Conservation (phyloP, 1,284 basidiomycete species). For the Pisolithus thermaeus region DNA sequence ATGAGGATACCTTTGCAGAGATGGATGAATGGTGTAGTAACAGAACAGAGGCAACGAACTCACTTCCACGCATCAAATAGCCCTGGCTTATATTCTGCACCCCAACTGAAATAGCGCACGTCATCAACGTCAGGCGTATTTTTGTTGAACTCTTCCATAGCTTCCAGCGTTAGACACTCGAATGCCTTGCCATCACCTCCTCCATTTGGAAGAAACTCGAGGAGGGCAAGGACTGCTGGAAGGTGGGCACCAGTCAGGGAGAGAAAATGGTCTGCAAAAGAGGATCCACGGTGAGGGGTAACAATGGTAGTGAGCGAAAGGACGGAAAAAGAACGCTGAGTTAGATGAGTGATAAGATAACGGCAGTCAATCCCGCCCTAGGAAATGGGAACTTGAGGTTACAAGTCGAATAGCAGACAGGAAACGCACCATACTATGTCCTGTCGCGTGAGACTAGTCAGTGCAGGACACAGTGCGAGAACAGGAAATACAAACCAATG, state of each 20-base stretch:
- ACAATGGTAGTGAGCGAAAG: conserved; percentile 90
- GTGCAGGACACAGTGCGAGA: background rate
- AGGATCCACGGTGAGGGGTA: conserved; percentile 88
- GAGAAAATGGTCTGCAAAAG: conserved; percentile 91
- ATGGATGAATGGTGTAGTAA: background rate
- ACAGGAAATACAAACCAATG: conserved; percentile 48
- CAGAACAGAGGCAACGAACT: conserved; percentile 15
- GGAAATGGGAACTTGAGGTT: conserved; percentile 8
- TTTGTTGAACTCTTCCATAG: conserved; percentile 87
- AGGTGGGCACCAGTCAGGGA: conserved; percentile 67
- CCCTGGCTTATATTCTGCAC: conserved; percentile 83
- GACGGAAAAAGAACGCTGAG: conserved; percentile 59
- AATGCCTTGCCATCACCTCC: conserved; percentile 92
- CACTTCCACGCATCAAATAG: conserved; percentile 85
- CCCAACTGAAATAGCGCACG: conserved; percentile 91
- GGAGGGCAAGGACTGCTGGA: conserved; percentile 57
- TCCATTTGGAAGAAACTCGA: conserved; percentile 73
- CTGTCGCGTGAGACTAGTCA: conserved; percentile 25
- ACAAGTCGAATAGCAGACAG: background rate
- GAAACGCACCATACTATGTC: conserved; percentile 80
- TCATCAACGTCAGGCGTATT: conserved; percentile 71
- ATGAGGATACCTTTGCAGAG: conserved; percentile 63
- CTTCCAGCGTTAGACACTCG: conserved; percentile 77
- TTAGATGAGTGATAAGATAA: conserved; percentile 75
- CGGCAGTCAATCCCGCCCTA: conserved; percentile 92